phyloP scores from a whole-genome alignment of 345 rosid genomes.

The Camelina sativa region DNA sequence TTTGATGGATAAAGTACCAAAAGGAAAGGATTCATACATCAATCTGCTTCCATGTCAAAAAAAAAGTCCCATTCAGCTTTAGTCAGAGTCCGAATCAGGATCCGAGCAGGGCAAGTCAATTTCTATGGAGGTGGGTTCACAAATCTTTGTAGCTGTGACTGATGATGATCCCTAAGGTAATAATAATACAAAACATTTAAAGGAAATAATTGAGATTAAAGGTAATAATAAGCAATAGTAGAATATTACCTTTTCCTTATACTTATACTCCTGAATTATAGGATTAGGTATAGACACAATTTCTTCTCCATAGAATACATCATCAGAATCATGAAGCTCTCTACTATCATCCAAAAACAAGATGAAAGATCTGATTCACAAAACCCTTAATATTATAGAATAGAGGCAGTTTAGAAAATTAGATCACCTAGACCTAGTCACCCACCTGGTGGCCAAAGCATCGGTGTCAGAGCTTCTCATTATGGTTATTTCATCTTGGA shows the following conservation, averaged over 20 bases:
- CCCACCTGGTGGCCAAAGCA: background rate
- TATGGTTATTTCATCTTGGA: conserved; percentile 17
- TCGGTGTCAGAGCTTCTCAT: background rate
- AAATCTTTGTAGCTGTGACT: background rate
- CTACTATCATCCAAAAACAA: conserved; percentile 3
- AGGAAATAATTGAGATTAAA: background rate
- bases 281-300: background rate
- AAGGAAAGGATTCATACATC: background rate
- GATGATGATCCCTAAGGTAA: conserved; percentile 14
- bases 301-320: background rate
- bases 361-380: background rate
- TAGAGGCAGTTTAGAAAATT: too few relatives aligned
- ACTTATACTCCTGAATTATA: background rate
- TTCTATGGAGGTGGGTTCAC: conserved; percentile 2
- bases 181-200: background rate
- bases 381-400: background rate
- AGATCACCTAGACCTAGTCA: background rate
- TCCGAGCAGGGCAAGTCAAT: conserved; percentile 2
- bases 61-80: conserved; percentile 1
- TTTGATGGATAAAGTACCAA: too few relatives aligned
- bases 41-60: conserved; percentile 9
- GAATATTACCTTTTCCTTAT: background rate
- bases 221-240: background rate
- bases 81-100: background rate
- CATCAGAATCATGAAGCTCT: background rate